phyloP scores from a whole-genome alignment of 2,329 filamentous ascomycete species.

The Colletotrichum sp. region DNA sequence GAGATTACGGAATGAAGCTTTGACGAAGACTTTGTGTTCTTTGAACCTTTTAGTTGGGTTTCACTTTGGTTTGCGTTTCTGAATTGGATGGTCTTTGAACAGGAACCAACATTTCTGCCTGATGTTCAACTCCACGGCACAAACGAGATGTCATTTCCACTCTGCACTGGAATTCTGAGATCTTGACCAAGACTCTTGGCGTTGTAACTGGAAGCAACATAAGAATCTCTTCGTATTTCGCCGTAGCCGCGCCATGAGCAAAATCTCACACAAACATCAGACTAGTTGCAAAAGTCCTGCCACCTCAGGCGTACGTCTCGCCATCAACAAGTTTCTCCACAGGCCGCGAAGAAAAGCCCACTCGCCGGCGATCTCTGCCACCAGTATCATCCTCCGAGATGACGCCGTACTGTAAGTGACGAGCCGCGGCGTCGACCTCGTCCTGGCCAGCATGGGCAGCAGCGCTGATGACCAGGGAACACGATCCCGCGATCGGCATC shows the following conservation, averaged over 20 bases:
- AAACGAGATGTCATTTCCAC: slow-evolving; percentile 26
- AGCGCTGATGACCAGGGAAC: neutral
- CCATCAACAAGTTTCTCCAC: neutral
- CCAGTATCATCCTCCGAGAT: neutral
- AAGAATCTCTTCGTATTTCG: rapidly evolving
- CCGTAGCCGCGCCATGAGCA: rapidly evolving
- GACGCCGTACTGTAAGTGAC: neutral
- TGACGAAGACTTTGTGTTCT: neutral
- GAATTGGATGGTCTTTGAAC: no score
- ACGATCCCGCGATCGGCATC: neutral
- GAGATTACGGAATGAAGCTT: no score
- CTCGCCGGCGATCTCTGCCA: neutral
- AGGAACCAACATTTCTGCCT: no score
- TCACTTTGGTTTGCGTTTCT: no score
- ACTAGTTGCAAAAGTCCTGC: neutral
- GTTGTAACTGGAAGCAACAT: neutral
- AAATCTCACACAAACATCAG: neutral
- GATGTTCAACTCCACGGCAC: no score
- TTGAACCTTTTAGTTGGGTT: neutral
- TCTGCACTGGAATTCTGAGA: slow-evolving; percentile 32
- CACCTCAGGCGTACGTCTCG: neutral
- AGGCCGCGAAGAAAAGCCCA: neutral
- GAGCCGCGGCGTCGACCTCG: neutral
- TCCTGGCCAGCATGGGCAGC: neutral
- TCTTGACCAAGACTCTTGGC: slow-evolving; percentile 27